Conservation (phyloP, 805 yeast genomes). For the Wickerhamomyces chambardii region DNA sequence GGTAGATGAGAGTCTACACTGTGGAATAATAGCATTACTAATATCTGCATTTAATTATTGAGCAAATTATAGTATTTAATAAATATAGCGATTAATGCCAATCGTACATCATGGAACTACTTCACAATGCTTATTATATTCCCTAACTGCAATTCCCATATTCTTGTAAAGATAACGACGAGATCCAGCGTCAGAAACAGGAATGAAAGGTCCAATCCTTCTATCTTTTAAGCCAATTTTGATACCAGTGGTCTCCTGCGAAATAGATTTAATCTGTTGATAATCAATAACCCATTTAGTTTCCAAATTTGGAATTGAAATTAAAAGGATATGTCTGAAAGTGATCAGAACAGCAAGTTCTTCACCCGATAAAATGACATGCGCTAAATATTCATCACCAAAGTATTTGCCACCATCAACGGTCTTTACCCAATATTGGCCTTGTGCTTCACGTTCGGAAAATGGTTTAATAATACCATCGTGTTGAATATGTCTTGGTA, state of each 20-base stretch:
- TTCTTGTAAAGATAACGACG: slow-evolving; percentile 59
- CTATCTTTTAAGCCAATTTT: slow-evolving; percentile 50
- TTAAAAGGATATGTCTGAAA: slow-evolving; percentile 56
- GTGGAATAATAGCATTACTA: too few species aligned
- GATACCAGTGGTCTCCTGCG: slow-evolving; percentile 75
- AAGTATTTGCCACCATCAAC: slow-evolving; percentile 74
- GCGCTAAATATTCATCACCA: slow-evolving; percentile 76
- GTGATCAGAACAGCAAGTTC: slow-evolving; percentile 75
- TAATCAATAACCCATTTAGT: slow-evolving; percentile 68
- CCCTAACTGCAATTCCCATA: slow-evolving; percentile 74
- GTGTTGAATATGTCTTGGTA: slow-evolving; percentile 68
- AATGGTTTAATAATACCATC: slow-evolving; percentile 73
- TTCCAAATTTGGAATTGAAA: slow-evolving; percentile 50
- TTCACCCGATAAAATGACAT: slow-evolving; percentile 72
- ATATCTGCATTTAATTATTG: too few species aligned
- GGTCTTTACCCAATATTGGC: slow-evolving; percentile 85
- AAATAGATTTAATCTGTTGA: slow-evolving; percentile 57
- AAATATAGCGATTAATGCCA: neutral
- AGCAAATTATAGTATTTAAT: too few species aligned
- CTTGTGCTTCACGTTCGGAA: slow-evolving; percentile 79
- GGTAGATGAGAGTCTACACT: too few species aligned
- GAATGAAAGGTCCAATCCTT: slow-evolving; percentile 65
- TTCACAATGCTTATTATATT: slow-evolving; percentile 65
- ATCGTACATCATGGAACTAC: slow-evolving; percentile 26
- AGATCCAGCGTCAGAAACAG: slow-evolving; percentile 60